Evolutionary conservation across 2,329 filamentous ascomycete species (phyloP), one percentile per base, ranked within the genome.

Genomic region (Aureobasidium sp.): DNA sequence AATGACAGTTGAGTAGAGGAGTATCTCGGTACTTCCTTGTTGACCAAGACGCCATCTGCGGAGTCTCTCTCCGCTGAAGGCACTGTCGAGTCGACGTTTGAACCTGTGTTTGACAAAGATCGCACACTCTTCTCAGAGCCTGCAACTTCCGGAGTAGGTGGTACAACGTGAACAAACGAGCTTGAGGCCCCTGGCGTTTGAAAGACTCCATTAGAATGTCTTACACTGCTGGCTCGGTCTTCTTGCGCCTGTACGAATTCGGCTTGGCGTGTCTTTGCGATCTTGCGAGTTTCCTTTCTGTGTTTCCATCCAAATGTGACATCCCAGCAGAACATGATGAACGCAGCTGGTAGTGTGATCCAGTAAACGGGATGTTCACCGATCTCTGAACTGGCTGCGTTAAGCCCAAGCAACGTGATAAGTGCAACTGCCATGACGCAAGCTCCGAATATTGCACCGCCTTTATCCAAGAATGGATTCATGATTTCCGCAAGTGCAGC

Each of bases 381-480:
- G 0, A 77, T 81, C 0, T 75, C 80, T 15, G 84, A 77, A 31
- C 84, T 87, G 0, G 85, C 82, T 2, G 91, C 91, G 59, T 93
- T 93, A 33, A 93, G 73, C 0, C 84, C 87, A 2, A 93, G 79
- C 0, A 94, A 80, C 0, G 90, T 89, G 65, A 93, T 80, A 31
- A 94, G 82, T 0, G 91, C 92, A 0, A 82, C 83, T 2, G 89
- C 84, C 90, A 94, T 93, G 64, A 93, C 81, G 7, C 88, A 69
- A 0, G 84, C 88, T 1, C 90, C 91, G 64, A 93, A 90, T 0
- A 81, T 80, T 0, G 91, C 91, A 11, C 91, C 88, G 3, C 81
- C 79, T 69, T 88, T 91, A 72, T 94, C 91, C 0, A 93, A 76
- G 66, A 91, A 93, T 0, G 91, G 91, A 69, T 93, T 92, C 85